Conservation (phyloP, 179 eudicot species). For the Drosera spatulata region DNA sequence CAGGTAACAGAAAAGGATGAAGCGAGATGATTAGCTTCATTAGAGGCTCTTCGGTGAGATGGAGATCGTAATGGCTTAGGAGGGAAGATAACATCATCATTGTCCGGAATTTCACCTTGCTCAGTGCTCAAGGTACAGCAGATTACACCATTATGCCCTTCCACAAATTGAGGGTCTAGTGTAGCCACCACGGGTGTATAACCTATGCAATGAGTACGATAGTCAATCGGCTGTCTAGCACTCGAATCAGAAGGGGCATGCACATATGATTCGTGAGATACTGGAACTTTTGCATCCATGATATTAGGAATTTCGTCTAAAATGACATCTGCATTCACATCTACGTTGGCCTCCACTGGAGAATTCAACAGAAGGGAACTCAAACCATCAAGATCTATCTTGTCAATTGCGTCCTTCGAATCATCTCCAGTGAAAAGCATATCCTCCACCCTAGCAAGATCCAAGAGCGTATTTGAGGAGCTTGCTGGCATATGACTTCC, state of each 20-base stretch:
- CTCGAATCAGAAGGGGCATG: slow-evolving; percentile 12
- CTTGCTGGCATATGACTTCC: slow-evolving; percentile 18
- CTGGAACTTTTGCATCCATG: slow-evolving; percentile 13
- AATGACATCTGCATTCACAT: slow-evolving; percentile 5
- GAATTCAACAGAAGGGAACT: slow-evolving; percentile 40
- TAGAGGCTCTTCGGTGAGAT: slow-evolving; percentile 31
- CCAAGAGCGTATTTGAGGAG: slow-evolving; percentile 25
- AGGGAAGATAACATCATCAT: slow-evolving; percentile 48
- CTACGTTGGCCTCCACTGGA: slow-evolving; percentile 2
- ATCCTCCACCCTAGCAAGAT: slow-evolving; percentile 32
- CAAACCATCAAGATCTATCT: slow-evolving; percentile 30
- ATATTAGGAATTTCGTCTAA: slow-evolving; percentile 14
- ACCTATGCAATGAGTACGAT: slow-evolving; percentile 7
- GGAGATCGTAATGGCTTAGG: slow-evolving; percentile 24
- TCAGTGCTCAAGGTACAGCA: slow-evolving; percentile 58
- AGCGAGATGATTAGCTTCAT: slow-evolving; percentile 15
- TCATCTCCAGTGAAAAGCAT: slow-evolving; percentile 30
- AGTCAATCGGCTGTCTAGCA: slow-evolving; percentile 9
- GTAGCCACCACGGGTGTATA: slow-evolving; percentile 9
- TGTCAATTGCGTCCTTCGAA: slow-evolving; percentile 24
- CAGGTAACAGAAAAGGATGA: slow-evolving; percentile 10
- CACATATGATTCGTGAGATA: slow-evolving; percentile 14
- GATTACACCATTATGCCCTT: slow-evolving; percentile 31
- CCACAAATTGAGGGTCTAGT: slow-evolving; percentile 21
- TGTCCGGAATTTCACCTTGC: slow-evolving; percentile 60